phyloP scores from a whole-genome alignment of 1,139 yeast genomes.

The Candida sp. region DNA sequence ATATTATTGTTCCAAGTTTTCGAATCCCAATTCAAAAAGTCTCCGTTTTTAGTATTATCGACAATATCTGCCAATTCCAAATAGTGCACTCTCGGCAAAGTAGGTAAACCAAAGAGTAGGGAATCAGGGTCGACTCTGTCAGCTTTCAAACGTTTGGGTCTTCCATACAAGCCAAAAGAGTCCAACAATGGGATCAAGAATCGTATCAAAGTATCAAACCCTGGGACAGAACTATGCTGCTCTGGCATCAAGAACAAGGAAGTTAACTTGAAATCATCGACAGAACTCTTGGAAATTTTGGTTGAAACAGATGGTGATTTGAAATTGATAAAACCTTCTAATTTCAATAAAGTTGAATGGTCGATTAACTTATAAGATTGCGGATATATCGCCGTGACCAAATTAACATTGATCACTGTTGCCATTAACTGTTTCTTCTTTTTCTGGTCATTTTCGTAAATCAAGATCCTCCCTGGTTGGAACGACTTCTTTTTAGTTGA shows the following conservation, averaged over 20 bases:
- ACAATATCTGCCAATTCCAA: slow-evolving; percentile 38
- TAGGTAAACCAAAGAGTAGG: slow-evolving; percentile 86
- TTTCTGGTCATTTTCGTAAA: slow-evolving; percentile 67
- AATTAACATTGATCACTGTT: slow-evolving; percentile 62
- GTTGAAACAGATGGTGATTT: slow-evolving; percentile 36
- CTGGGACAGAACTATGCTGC: slow-evolving; percentile 88
- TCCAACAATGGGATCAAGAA: slow-evolving; percentile 84
- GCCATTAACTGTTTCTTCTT: slow-evolving; percentile 81
- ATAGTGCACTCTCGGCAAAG: slow-evolving; percentile 84
- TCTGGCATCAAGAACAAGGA: slow-evolving; percentile 96
- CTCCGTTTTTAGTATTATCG: slow-evolving; percentile 17
- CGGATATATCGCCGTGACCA: slow-evolving; percentile 93
- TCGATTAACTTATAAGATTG: slow-evolving; percentile 78
- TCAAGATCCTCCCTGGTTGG: slow-evolving; percentile 54
- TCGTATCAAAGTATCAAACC: slow-evolving; percentile 89
- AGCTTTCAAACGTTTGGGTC: slow-evolving; percentile 87
- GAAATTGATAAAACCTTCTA: slow-evolving; percentile 79
- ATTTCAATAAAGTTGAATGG: slow-evolving; percentile 80
- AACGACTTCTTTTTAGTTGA: slow-evolving; percentile 44
- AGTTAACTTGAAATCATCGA: slow-evolving; percentile 64
- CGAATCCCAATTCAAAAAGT: slow-evolving; percentile 54
- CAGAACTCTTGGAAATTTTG: slow-evolving; percentile 37
- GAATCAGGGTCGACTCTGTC: slow-evolving; percentile 80
- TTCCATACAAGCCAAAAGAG: slow-evolving; percentile 83
- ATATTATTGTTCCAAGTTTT: slow-evolving; percentile 67